These are phyloP conservation scores for Esteya vermicola DNA, from an alignment of 2,329 filamentous ascomycete species.

Conservation along the genomic window DNA sequence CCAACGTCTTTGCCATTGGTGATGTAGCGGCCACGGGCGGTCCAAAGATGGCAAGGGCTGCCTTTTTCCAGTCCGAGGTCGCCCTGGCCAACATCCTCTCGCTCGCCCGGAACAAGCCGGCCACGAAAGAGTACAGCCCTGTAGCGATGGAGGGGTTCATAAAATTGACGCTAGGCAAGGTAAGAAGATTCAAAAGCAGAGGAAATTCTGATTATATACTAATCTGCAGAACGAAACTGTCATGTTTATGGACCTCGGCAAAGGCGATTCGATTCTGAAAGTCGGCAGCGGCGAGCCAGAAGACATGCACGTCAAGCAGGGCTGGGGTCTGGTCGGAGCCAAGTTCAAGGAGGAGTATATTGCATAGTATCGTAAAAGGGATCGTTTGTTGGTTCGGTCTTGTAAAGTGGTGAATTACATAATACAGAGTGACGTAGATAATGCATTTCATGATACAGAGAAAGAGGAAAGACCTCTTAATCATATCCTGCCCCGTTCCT, in stretches of 20 bases:
- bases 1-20: slow-evolving; percentile 47
- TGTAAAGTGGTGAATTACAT: no score
- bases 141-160: slow-evolving; percentile 2
- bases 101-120: neutral
- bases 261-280: slow-evolving; percentile 1
- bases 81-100: slow-evolving; percentile 36
- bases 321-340: slow-evolving; percentile 2
- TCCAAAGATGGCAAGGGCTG: slow-evolving; percentile 38
- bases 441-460: no score
- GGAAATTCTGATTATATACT: no score
- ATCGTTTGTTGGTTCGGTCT: no score
- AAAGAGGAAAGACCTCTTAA: no score
- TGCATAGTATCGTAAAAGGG: neutral
- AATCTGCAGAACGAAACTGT: slow-evolving; percentile 3
- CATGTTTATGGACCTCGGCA: slow-evolving; percentile 3
- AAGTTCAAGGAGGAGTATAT: slow-evolving; percentile 3
- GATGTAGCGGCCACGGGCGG: slow-evolving; percentile 43
- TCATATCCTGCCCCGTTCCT: neutral
- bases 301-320: slow-evolving; percentile 1
- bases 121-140: slow-evolving; percentile 1
- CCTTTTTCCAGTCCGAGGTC: slow-evolving; percentile 35
- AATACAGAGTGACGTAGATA: no score
- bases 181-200: neutral
- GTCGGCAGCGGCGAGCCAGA: slow-evolving; percentile 2
- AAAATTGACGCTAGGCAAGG: slow-evolving; percentile 8